Evolutionary conservation across 225 moss, liverwort and hornwort genomes (phyloP), one percentile per base, ranked within the genome.

Genomic region (Bryum argenteum): DNA sequence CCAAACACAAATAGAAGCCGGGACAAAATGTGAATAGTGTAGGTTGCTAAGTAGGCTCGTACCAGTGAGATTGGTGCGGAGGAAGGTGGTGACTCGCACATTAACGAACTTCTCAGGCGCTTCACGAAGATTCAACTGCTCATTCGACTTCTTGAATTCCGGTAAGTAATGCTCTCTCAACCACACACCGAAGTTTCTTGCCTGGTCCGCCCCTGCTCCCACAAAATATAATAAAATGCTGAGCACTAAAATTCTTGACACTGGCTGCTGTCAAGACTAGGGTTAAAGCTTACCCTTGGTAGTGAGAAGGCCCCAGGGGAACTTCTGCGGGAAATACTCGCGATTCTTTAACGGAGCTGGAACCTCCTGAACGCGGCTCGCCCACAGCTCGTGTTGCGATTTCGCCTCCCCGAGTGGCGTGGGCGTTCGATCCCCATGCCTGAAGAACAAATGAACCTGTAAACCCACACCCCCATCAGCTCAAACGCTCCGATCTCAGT

Each of bases 1-100:
- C 33, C 11, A 65, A 19, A 54, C 18, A 33, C 2, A 33, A 33
- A 4, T 33, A 6, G 2, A 26, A 5, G 33, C 33, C 5, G 33
- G 33, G 33, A 33, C 33, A 33, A 33, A n/a, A n/a, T n/a, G n/a
- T n/a, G n/a, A n/a, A n/a, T 28, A 28, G 28, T 28, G 28, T 28
- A 28, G 5, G 28, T 2, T 28, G 28, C 10, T 23, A 14, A n/a
- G 4, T 17, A 3, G 54, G 60, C 12, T 52, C 50, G 54, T 24
- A 80, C 89, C 89, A n/a, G 89, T 82, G 79, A 87, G 77, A 86
- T 73, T 79, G 73, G 86, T 76, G 51, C 89, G 86, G 9, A 86
- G 83, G 58, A 80, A 86, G 65, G 79, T 84, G 55, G 89, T 84
- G 57, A 86, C 83, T 20, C 86, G 72, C 62, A 89, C 47, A 41